Percentiles rank a stretch among this genome's conserved stretches.
phyloP scores from a whole-genome alignment of 108 stramenopile species.

The Discostella stelligeroides region DNA sequence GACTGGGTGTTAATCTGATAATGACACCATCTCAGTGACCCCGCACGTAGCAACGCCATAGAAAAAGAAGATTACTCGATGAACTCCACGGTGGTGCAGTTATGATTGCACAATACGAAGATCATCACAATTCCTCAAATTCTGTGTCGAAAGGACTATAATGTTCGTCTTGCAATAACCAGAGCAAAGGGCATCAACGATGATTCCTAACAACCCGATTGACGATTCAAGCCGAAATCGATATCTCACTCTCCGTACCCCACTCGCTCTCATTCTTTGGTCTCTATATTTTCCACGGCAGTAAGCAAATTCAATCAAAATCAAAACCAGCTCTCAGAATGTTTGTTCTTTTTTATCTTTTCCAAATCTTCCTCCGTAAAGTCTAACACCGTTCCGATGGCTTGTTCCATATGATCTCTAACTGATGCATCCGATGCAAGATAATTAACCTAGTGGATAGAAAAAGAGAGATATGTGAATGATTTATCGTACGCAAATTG shows the following conservation, averaged over 20 bases:
- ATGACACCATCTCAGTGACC: no score
- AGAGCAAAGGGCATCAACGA: not conserved
- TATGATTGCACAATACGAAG: no score
- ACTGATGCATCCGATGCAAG: constrained; percentile 69
- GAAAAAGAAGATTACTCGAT: no score
- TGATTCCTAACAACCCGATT: no score
- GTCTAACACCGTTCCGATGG: constrained; percentile 86
- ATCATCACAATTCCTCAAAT: no score
- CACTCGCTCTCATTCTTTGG: not conserved
- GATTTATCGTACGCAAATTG: not conserved
- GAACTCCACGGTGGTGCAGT: no score
- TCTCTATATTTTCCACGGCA: no score
- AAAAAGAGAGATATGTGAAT: not conserved
- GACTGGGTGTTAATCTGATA: no score
- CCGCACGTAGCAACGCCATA: no score
- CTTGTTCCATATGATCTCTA: constrained; percentile 85
- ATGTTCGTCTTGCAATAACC: no score
- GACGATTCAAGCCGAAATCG: not conserved
- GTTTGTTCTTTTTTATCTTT: constrained; percentile 78
- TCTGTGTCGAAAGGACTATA: no score
- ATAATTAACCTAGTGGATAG: constrained; percentile 51
- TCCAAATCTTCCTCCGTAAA: constrained; percentile 74
- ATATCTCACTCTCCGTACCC: not conserved
- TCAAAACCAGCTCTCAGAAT: constrained; percentile 71
- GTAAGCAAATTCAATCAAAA: no score